Evolutionary conservation across 1,284 basidiomycete genomes (phyloP), one percentile per base, ranked within the genome.

Genomic region (Ceratorhiza oryzae-sativae): DNA sequence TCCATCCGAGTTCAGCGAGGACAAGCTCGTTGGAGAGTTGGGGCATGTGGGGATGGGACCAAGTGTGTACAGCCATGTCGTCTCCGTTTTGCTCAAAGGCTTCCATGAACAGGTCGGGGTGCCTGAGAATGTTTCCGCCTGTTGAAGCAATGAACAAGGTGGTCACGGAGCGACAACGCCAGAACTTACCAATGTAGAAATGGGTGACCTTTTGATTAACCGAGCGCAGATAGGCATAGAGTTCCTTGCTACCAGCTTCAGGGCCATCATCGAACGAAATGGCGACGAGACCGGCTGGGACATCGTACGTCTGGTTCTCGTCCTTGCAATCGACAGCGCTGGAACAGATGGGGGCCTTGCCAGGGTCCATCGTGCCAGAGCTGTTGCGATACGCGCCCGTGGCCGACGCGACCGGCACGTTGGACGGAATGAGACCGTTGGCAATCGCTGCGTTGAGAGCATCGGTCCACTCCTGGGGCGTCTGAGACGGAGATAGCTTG

Each of bases 1-100:
- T 90, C 89, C 90, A 95, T 9, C 90, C 94, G 73, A 96, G 83
- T 84, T 95, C 88, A 32, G 86, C 93, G 48, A 95, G 75, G 62
- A 95, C 79, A 73, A 90, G 83, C 68, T 84, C 78, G 79, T 94
- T 93, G 68, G 83, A 84, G 73, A 91, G 83, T 1, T 90, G 89
- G 8, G 93, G 92, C 89, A 92, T 92, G 81, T 88, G 90, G 41
- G 87, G 90, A 76, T 93, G 92, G 0, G 89, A 88, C 85, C 86
- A 94, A 0, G 92, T 94, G 79, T 94, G 92, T 5, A 91, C 88
- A 23, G 88, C 91, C 71, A 94, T 86, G 75, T 93, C 91, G 51
- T 73, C 42, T 23, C 84, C 81, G 62, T 83, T 82, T 27, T 83
- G 76, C 59, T 82, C 78, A 76, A 86, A 87, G 2, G 87, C 86